phyloP scores from a whole-genome alignment of 371 early-diverging fungal species.

The Mortierella sp. region DNA sequence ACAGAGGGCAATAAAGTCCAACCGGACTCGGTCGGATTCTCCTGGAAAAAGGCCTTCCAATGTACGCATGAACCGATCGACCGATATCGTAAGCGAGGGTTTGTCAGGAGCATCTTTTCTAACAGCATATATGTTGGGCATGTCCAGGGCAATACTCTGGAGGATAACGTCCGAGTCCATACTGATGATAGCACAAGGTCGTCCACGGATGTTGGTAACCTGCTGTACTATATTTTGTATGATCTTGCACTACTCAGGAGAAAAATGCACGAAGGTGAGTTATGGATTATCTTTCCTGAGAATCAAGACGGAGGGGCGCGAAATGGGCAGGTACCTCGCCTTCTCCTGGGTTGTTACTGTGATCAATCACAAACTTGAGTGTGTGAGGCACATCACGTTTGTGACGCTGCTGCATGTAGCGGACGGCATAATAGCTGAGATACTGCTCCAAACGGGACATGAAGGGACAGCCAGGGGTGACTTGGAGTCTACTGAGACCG shows the following conservation, averaged over 20 bases:
- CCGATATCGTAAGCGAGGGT: slow-evolving; percentile 22
- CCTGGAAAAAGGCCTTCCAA: slow-evolving; percentile 40
- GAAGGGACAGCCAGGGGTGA: slow-evolving; percentile 54
- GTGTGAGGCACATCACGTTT: slow-evolving; percentile 33
- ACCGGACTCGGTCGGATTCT: slow-evolving; percentile 25
- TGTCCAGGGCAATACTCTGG: slow-evolving; percentile 42
- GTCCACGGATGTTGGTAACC: slow-evolving; percentile 34
- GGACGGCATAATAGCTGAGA: slow-evolving; percentile 46
- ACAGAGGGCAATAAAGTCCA: slow-evolving; percentile 49
- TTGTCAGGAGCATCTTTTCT: slow-evolving; percentile 24
- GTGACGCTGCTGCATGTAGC: slow-evolving; percentile 45
- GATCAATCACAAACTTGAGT: slow-evolving; percentile 54
- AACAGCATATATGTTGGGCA: slow-evolving; percentile 47
- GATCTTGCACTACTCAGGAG: slow-evolving; percentile 38
- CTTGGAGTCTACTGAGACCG: slow-evolving; percentile 42
- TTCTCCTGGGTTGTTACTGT: slow-evolving; percentile 51
- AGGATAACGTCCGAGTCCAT: slow-evolving; percentile 52
- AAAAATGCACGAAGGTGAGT: neutral
- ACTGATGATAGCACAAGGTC: slow-evolving; percentile 49
- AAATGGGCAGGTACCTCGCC: slow-evolving; percentile 33
- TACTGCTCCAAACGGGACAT: slow-evolving; percentile 51
- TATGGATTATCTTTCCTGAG: neutral
- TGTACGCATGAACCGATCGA: slow-evolving; percentile 34
- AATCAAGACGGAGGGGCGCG: neutral
- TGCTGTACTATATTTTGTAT: slow-evolving; percentile 50